A percentile compares a stretch with the other conserved stretches of the same genome.
Evolutionary conservation across 805 yeast species (phyloP).

Genomic region (Lachancea nothofagi): DNA sequence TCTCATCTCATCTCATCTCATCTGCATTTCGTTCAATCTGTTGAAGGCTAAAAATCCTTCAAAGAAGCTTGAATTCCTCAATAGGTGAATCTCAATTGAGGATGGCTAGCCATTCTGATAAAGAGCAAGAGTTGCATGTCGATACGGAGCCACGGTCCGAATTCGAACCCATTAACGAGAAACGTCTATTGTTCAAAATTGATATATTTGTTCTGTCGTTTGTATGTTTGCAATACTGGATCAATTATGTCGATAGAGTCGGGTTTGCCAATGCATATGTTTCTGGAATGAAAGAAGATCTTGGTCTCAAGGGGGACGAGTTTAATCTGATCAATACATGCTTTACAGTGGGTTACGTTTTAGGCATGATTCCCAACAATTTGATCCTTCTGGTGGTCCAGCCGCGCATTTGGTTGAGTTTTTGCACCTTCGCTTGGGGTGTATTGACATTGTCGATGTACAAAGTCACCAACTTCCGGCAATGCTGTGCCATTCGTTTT

Average conservation of each 20-base stretch:
- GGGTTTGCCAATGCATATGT: constrained; percentile 51
- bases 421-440: constrained; percentile 49
- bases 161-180: constrained; percentile 27
- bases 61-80: constrained; percentile 44
- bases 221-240: constrained; percentile 23
- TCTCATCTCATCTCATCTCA: constrained; percentile 1
- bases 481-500: constrained; percentile 49
- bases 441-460: constrained; percentile 44
- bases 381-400: constrained; percentile 42
- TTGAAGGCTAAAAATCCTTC: constrained; percentile 35
- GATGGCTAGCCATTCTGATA: background rate
- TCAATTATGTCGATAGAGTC: constrained; percentile 49
- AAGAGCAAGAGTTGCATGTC: background rate
- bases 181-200: constrained; percentile 19
- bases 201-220: constrained; percentile 20
- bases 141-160: background rate
- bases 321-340: constrained; percentile 47
- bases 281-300: constrained; percentile 53
- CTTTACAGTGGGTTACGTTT: constrained; percentile 51
- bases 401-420: constrained; percentile 48
- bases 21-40: background rate
- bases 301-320: constrained; percentile 40
- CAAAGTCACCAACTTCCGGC: constrained; percentile 39
- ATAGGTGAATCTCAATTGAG: background rate
- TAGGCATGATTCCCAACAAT: constrained; percentile 54